A percentile compares a stretch with the other conserved stretches of the same genome.
Conservation (phyloP, 2,329 filamentous ascomycete genomes). For the Calonectria pseudoreteaudii region DNA sequence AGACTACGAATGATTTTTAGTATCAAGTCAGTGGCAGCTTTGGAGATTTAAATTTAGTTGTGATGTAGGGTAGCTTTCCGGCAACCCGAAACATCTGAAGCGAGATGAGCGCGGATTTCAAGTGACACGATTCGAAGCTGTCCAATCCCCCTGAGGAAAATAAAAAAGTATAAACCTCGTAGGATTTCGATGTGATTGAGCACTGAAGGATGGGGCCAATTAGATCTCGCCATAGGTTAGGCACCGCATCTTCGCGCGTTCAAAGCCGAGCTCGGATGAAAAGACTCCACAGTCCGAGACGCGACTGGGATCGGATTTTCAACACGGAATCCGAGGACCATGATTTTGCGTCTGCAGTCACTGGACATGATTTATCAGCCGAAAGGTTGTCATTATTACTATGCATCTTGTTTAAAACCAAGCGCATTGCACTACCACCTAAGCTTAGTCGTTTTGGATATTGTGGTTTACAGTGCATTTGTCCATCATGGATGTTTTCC, state of each 20-base stretch:
- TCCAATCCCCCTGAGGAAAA: background rate
- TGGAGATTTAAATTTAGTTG: no score
- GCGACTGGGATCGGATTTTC: background rate
- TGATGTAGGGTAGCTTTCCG: no score
- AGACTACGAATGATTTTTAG: no score
- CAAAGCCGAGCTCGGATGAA: background rate
- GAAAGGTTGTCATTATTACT: no score
- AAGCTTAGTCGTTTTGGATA: no score
- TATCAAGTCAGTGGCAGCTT: no score
- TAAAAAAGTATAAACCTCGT: background rate
- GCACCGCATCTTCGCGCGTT: background rate
- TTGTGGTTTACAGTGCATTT: background rate
- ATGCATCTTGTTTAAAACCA: no score
- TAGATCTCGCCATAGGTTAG: background rate
- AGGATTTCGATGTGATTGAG: background rate
- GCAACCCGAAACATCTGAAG: no score
- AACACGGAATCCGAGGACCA: background rate
- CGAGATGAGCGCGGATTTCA: no score
- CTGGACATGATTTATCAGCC: background rate
- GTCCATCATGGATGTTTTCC: background rate
- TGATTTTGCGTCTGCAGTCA: background rate
- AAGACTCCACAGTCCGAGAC: background rate
- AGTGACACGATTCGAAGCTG: no score
- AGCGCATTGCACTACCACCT: no score
- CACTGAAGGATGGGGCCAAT: fast-evolving